A percentile compares a stretch with the other conserved stretches of the same genome.
Evolutionary conservation across 345 rosid species (phyloP).

Genomic region (Reutealis trisperma): DNA sequence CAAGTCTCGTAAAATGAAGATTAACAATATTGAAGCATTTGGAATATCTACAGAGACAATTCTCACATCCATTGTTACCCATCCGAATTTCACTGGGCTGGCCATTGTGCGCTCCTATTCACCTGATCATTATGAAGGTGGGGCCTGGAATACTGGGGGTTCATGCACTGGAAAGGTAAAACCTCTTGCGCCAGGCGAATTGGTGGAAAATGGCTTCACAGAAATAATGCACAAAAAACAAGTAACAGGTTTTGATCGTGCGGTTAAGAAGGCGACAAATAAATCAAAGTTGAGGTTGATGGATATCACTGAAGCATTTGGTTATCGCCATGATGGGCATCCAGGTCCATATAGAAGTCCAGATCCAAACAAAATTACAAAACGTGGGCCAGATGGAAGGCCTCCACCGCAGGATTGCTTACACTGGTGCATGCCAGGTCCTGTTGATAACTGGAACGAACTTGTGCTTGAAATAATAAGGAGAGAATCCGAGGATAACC

Average conservation of each 20-base stretch:
- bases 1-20: slow-evolving; percentile 64
- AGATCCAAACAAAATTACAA: slow-evolving; percentile 78
- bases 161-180: slow-evolving; percentile 87
- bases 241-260: slow-evolving; percentile 59
- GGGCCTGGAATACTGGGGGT: slow-evolving; percentile 98
- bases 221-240: slow-evolving; percentile 82
- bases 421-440: slow-evolving; percentile 99
- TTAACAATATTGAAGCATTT: slow-evolving; percentile 82
- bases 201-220: slow-evolving; percentile 79
- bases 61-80: slow-evolving; percentile 60
- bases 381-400: slow-evolving; percentile 75
- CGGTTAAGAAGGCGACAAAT: slow-evolving; percentile 40
- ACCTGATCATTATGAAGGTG: slow-evolving; percentile 98
- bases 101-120: slow-evolving; percentile 81
- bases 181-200: slow-evolving; percentile 60
- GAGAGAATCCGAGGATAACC: slow-evolving; percentile 56
- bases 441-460: slow-evolving; percentile 95
- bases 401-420: slow-evolving; percentile 98
- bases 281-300: slow-evolving; percentile 66
- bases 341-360: slow-evolving; percentile 90
- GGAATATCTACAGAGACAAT: slow-evolving; percentile 84
- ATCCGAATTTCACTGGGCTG: slow-evolving; percentile 79
- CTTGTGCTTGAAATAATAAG: slow-evolving; percentile 75
- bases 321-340: slow-evolving; percentile 96
- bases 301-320: slow-evolving; percentile 81